Conservation (phyloP, 768 basidiomycete species). For the Mycena leptocephala region DNA sequence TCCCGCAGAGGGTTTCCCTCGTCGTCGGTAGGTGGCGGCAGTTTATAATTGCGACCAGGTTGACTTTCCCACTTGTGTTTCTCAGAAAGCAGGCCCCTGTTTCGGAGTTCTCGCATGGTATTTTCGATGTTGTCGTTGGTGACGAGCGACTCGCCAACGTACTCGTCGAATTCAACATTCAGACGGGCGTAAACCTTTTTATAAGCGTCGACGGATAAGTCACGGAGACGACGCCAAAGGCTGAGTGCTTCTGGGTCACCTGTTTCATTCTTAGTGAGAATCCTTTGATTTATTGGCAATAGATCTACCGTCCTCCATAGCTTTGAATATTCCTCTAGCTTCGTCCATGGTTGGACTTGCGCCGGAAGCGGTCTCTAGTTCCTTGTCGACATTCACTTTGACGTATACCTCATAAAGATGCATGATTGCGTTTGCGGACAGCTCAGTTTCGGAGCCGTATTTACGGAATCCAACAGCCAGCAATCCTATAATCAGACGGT, state of each 20-base stretch:
- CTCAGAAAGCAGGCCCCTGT: not conserved
- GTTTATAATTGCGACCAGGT: not conserved
- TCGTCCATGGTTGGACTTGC: not conserved
- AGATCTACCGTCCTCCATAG: not conserved
- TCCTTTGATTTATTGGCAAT: too few species aligned
- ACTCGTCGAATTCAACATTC: slow-evolving; percentile 9
- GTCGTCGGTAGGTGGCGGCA: not conserved
- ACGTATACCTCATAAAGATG: slow-evolving; percentile 61
- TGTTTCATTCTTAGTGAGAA: not conserved
- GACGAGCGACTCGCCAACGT: slow-evolving; percentile 3
- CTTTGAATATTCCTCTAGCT: not conserved
- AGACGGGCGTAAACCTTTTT: slow-evolving; percentile 21
- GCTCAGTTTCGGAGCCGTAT: slow-evolving; percentile 55
- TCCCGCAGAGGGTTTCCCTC: not conserved
- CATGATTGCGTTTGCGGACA: slow-evolving; percentile 55
- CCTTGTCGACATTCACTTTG: slow-evolving; percentile 51
- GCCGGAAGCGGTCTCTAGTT: slow-evolving; percentile 36
- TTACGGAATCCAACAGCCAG: slow-evolving; percentile 56
- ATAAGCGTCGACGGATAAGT: slow-evolving; percentile 9
- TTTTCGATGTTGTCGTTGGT: not conserved
- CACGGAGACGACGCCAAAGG: not conserved
- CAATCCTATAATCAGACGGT: slow-evolving; percentile 38
- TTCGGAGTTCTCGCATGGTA: not conserved
- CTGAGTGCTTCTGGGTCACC: not conserved
- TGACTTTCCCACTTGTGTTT: slow-evolving; percentile 2